Conservation (phyloP, 1,284 basidiomycete species). For the Inonotus hispidus region DNA sequence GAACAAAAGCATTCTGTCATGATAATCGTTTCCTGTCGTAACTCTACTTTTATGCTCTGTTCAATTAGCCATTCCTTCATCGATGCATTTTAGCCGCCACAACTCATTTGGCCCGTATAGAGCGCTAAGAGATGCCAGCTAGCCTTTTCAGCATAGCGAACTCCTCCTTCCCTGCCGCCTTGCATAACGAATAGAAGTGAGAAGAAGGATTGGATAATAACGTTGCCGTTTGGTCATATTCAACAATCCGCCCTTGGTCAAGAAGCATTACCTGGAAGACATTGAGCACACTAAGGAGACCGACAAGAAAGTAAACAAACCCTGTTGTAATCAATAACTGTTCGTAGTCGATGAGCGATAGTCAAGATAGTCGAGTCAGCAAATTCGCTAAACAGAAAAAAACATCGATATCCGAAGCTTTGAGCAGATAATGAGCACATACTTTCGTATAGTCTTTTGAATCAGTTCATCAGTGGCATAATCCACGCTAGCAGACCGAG, state of each 20-base stretch:
- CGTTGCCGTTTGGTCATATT: slow-evolving; percentile 72
- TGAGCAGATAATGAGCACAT: slow-evolving; percentile 23
- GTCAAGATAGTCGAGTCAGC: slow-evolving; percentile 33
- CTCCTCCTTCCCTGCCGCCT: slow-evolving; percentile 79
- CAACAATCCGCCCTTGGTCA: slow-evolving; percentile 78
- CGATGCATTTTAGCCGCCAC: not conserved
- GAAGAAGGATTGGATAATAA: slow-evolving; percentile 66
- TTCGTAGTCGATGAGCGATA: slow-evolving; percentile 33
- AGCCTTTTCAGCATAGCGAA: slow-evolving; percentile 68
- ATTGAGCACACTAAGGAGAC: not conserved
- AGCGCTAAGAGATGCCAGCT: slow-evolving; percentile 38
- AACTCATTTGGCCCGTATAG: not conserved
- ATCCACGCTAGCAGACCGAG: slow-evolving; percentile 47
- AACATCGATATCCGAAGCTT: slow-evolving; percentile 18
- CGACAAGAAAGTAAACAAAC: slow-evolving; percentile 25
- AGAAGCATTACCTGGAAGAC: slow-evolving; percentile 70
- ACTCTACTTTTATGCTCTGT: not conserved
- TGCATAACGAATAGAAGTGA: slow-evolving; percentile 74
- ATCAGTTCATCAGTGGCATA: slow-evolving; percentile 77
- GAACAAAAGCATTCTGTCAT: not conserved
- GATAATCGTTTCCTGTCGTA: not conserved
- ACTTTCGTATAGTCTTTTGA: slow-evolving; percentile 71
- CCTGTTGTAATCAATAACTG: slow-evolving; percentile 33
- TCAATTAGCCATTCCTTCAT: not conserved
- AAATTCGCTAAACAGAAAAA: slow-evolving; percentile 31